Percentiles rank a stretch among this genome's conserved stretches.
Evolutionary conservation across 139 green algal species (phyloP).

Genomic region (Chlorella sp.): DNA sequence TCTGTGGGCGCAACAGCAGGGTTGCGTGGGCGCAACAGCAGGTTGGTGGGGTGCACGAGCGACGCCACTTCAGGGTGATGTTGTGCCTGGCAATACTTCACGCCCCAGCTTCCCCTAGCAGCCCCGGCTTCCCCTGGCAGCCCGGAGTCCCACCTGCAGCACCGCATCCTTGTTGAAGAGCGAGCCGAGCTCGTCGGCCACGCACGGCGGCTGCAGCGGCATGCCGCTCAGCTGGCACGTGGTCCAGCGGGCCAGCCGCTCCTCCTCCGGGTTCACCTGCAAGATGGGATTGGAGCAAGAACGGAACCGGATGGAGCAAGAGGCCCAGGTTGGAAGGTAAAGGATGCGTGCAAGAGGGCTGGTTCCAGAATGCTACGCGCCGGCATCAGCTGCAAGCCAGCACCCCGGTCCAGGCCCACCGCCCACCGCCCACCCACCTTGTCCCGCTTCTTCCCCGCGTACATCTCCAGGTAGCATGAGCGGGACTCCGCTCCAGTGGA

Average conservation of each 20-base stretch:
- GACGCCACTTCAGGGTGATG: too few relatives aligned
- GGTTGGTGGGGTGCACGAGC: too few relatives aligned
- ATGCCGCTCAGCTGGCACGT: constrained; percentile 79
- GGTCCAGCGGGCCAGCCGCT: constrained; percentile 74
- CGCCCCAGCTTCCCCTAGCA: too few relatives aligned
- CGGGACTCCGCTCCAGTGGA: constrained; percentile 89
- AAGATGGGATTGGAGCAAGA: not conserved
- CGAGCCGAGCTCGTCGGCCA: constrained; percentile 82
- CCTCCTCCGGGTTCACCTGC: constrained; percentile 77
- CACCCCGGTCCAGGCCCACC: not conserved
- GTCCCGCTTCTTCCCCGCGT: constrained; percentile 73
- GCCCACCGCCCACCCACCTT: constrained; percentile 58
- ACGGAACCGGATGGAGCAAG: not conserved
- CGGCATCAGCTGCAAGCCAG: too few relatives aligned
- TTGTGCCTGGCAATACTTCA: too few relatives aligned
- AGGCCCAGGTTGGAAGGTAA: too few relatives aligned
- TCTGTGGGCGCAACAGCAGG: too few relatives aligned
- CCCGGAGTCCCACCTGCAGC: not conserved
- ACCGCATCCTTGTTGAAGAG: constrained; percentile 75
- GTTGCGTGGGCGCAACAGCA: too few relatives aligned
- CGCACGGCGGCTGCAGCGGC: constrained; percentile 70
- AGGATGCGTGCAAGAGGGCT: not conserved
- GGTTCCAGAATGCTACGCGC: too few relatives aligned
- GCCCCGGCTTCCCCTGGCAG: too few relatives aligned
- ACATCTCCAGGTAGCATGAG: constrained; percentile 92